A percentile compares a stretch with the other conserved stretches of the same genome.
Evolutionary conservation across 2,329 filamentous ascomycete species (phyloP).

Genomic region (Arthrinium phaeospermum): DNA sequence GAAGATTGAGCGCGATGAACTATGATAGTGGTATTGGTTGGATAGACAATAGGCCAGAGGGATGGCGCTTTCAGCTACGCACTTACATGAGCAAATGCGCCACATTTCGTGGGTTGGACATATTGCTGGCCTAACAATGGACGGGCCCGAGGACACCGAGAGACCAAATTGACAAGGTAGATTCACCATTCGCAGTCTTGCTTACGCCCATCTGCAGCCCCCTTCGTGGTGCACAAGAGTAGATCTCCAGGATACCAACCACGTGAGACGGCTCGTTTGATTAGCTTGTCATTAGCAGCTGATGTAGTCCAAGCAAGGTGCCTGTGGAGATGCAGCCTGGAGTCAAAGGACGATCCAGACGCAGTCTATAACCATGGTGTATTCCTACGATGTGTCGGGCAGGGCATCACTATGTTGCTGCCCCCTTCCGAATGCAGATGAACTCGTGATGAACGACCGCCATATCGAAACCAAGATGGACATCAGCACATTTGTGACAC

Average conservation of each 20-base stretch:
- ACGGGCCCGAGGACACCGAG: constrained; percentile 8
- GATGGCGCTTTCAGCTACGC: not conserved
- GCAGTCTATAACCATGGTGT: not conserved
- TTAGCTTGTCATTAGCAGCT: not conserved
- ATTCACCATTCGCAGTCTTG: not conserved
- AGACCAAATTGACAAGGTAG: constrained; percentile 4
- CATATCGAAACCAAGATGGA: not conserved
- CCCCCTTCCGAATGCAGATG: not conserved
- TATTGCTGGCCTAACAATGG: not conserved
- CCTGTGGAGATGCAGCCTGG: not conserved
- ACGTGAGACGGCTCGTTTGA: constrained; percentile 7
- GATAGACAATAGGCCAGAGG: not conserved
- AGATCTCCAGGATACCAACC: not conserved
- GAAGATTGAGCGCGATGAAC: not conserved
- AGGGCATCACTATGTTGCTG: not conserved
- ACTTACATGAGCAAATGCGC: not conserved
- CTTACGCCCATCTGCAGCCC: not conserved
- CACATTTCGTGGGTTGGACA: not conserved
- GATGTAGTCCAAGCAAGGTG: not conserved
- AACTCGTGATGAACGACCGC: not conserved
- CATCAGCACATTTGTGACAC: constrained; percentile 9
- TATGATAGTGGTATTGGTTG: not conserved
- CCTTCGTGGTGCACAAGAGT: not conserved
- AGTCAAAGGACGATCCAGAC: not conserved
- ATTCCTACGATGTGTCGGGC: not conserved